phyloP scores from a whole-genome alignment of 306 rosid genomes.

The Ochetophila trinervis region DNA sequence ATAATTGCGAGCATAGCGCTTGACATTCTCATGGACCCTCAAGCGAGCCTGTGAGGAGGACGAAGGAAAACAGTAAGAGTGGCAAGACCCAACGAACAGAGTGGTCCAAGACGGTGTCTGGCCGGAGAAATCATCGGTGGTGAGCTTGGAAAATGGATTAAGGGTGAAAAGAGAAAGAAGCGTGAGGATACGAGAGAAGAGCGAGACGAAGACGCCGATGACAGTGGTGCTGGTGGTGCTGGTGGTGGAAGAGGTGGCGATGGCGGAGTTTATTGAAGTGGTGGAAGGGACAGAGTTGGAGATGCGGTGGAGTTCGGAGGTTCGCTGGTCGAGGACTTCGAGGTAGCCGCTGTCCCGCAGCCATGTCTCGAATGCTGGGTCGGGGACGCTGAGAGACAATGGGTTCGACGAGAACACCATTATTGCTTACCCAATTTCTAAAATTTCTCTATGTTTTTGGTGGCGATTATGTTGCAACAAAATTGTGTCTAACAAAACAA shows the following conservation, averaged over 20 bases:
- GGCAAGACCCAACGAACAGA: conserved; percentile 48
- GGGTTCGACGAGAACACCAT: conserved; percentile 90
- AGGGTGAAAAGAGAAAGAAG: conserved; percentile 66
- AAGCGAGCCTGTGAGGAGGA: conserved; percentile 72
- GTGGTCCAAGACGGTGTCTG: conserved; percentile 77
- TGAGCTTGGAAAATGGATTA: conserved; percentile 83
- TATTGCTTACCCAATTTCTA: not conserved
- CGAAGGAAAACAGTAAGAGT: conserved; percentile 80
- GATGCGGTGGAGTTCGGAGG: conserved; percentile 45
- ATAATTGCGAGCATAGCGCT: conserved; percentile 87
- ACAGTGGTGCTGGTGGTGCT: conserved; percentile 30
- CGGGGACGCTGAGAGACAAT: conserved; percentile 89
- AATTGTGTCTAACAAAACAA: too few relatives aligned
- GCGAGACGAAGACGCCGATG: conserved; percentile 39
- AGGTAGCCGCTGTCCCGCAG: conserved; percentile 93
- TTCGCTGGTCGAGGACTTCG: conserved; percentile 75
- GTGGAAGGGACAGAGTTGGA: conserved; percentile 24
- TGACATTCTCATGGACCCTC: conserved; percentile 82
- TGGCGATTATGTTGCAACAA: conserved; percentile 12
- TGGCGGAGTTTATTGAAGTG: not conserved
- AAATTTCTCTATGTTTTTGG: not conserved
- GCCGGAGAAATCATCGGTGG: conserved; percentile 61
- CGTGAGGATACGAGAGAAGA: conserved; percentile 56
- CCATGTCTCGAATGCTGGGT: conserved; percentile 87
- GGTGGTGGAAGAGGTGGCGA: conserved; percentile 20